phyloP scores from a whole-genome alignment of 495 filamentous ascomycete species.

The Chaetomium tenue region DNA sequence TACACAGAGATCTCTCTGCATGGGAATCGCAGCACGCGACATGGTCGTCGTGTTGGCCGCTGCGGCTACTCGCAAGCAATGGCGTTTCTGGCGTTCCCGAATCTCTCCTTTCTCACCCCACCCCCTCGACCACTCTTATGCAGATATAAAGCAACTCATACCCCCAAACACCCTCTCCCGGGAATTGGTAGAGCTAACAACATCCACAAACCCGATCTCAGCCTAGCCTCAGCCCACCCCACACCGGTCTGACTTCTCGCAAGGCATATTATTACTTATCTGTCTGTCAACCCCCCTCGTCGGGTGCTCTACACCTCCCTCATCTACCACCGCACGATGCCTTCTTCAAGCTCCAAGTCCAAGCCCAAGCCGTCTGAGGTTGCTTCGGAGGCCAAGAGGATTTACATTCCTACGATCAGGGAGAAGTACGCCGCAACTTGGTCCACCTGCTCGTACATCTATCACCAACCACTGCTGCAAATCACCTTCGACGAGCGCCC shows the following conservation, averaged over 20 bases:
- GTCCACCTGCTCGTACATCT: constrained; percentile 49
- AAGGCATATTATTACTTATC: not conserved
- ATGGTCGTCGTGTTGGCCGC: constrained; percentile 1
- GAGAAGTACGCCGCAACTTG: constrained; percentile 47
- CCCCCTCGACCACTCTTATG: constrained; percentile 2
- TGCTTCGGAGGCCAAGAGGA: constrained; percentile 64
- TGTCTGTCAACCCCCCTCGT: not conserved
- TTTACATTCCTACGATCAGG: constrained; percentile 59
- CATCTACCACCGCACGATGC: constrained; percentile 44
- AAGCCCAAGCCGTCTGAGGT: constrained; percentile 68
- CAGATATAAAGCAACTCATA: constrained; percentile 19
- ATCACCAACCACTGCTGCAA: constrained; percentile 45
- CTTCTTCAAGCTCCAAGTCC: constrained; percentile 41
- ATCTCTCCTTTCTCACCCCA: not conserved
- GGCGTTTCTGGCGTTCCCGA: not conserved
- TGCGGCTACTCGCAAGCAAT: not conserved
- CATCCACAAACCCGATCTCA: not conserved
- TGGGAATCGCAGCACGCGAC: constrained; percentile 15
- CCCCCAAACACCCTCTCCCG: not conserved
- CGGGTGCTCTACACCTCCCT: not conserved
- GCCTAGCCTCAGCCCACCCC: not conserved
- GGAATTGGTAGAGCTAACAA: not conserved
- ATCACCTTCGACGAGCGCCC: constrained; percentile 38
- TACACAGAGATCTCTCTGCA: constrained; percentile 16
- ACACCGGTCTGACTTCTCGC: not conserved